These are phyloP conservation scores for Teunomyces gatunensis DNA, from an alignment of 805 yeast genomes.

Conservation along the genomic window DNA sequence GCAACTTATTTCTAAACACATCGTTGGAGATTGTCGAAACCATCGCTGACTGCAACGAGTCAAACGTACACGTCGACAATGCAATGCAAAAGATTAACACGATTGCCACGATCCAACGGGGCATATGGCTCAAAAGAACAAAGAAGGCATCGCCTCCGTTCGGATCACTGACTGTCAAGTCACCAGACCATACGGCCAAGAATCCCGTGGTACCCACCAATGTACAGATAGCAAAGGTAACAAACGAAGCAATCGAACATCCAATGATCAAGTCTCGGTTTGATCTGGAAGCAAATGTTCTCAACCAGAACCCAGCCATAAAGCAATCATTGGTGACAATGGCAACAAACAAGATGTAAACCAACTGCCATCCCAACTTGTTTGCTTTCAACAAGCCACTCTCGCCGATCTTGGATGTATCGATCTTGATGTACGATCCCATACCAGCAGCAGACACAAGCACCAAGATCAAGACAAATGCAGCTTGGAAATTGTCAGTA, in stretches of 20 bases:
- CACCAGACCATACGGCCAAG: conserved; percentile 88
- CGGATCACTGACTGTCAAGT: conserved; percentile 48
- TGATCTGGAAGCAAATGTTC: conserved; percentile 85
- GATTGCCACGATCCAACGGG: conserved; percentile 83
- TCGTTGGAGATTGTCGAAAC: conserved; percentile 89
- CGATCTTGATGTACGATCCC: conserved; percentile 71
- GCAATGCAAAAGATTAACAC: conserved; percentile 70
- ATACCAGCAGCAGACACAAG: conserved; percentile 75
- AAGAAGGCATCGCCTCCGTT: conserved; percentile 71
- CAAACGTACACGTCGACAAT: conserved; percentile 85
- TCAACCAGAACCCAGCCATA: conserved; percentile 88
- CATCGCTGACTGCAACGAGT: conserved; percentile 83
- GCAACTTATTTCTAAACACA: conserved; percentile 76
- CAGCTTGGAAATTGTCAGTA: conserved; percentile 86
- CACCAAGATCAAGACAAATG: conserved; percentile 60
- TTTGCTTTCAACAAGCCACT: conserved; percentile 63
- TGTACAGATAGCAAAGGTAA: conserved; percentile 60
- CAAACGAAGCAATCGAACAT: conserved; percentile 68
- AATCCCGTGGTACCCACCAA: conserved; percentile 82
- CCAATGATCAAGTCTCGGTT: conserved; percentile 76
- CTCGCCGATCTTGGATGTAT: conserved; percentile 58
- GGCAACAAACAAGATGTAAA: conserved; percentile 82
- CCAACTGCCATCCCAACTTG: conserved; percentile 82
- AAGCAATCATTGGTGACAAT: conserved; percentile 88
- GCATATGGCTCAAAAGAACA: conserved; percentile 66